phyloP scores from a whole-genome alignment of 208 protist genomes.

The Zelonia costaricensis region DNA sequence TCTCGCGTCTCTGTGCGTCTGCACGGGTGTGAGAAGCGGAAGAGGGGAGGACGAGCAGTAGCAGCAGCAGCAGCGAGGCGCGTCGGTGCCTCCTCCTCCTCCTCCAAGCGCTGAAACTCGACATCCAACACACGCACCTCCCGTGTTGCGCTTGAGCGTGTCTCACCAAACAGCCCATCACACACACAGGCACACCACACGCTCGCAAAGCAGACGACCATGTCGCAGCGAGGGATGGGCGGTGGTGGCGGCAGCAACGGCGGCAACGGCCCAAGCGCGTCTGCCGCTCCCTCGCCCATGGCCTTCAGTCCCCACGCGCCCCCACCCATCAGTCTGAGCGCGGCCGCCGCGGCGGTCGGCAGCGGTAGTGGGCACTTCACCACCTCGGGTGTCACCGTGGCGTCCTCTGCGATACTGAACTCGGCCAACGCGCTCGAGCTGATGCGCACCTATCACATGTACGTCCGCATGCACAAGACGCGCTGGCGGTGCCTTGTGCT shows the following conservation, averaged over 20 bases:
- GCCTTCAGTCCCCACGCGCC: not conserved
- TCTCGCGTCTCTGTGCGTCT: no score
- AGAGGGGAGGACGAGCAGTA: no score
- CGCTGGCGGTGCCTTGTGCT: conserved; percentile 12
- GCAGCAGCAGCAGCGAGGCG: no score
- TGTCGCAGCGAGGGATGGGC: not conserved
- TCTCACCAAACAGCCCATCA: no score
- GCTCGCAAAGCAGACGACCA: not conserved
- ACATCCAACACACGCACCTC: no score
- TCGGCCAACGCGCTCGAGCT: conserved; percentile 14
- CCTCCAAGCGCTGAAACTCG: no score
- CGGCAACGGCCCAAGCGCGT: not conserved
- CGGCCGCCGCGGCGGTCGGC: not conserved
- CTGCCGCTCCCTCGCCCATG: not conserved
- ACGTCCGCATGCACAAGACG: conserved; percentile 15
- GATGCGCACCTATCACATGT: conserved; percentile 23
- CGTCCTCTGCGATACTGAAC: not conserved
- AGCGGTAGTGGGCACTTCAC: not conserved
- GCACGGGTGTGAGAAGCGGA: no score
- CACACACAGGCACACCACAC: not conserved
- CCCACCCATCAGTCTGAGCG: not conserved
- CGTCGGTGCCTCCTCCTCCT: no score
- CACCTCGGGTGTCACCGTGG: not conserved
- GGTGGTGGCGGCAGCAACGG: not conserved
- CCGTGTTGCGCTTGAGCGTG: no score